Evolutionary conservation across 1,284 basidiomycete species (phyloP).

Genomic region (Ceratobasidium sp.): DNA sequence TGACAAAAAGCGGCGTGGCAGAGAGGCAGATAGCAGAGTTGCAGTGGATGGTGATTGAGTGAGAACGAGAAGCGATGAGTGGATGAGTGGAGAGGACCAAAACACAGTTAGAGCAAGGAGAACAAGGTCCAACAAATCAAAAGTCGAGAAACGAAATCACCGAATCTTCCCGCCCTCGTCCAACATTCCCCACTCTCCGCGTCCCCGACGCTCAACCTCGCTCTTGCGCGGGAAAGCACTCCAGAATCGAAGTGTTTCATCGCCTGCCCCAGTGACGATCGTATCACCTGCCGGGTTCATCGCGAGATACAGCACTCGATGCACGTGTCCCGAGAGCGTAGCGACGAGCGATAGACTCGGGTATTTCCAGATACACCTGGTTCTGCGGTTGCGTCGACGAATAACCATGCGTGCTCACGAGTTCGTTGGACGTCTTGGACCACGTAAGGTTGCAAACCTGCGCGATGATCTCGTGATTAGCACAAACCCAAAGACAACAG

Average conservation of each 20-base stretch:
- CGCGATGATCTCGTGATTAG: conserved; percentile 1
- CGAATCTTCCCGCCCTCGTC: conserved; percentile 71
- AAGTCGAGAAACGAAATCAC: conserved; percentile 46
- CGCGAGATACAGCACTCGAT: conserved; percentile 92
- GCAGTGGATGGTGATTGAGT: neutral
- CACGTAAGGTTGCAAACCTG: conserved; percentile 98
- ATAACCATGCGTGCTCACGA: conserved; percentile 98
- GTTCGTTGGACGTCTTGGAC: conserved; percentile 94
- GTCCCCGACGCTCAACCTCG: conserved; percentile 57
- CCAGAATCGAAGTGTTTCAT: conserved; percentile 98
- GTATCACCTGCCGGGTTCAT: conserved; percentile 98
- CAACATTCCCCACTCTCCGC: conserved; percentile 59
- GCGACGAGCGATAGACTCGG: conserved; percentile 93
- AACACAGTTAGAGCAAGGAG: conserved; percentile 7
- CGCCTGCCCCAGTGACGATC: conserved; percentile 97
- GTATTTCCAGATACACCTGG: conserved; percentile 97
- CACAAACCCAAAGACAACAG: neutral
- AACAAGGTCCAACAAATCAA: neutral
- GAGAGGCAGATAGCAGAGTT: conserved; percentile 12
- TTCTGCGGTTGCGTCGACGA: conserved; percentile 93
- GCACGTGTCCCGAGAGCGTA: conserved; percentile 92
- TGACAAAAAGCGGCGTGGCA: conserved; percentile 23
- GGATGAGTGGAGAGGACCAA: neutral
- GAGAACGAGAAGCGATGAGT: neutral
- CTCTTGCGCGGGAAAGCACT: conserved; percentile 81